Base-by-base conservation (phyloP, 306 rosid genomes). In the Pyrus communis region DNA sequence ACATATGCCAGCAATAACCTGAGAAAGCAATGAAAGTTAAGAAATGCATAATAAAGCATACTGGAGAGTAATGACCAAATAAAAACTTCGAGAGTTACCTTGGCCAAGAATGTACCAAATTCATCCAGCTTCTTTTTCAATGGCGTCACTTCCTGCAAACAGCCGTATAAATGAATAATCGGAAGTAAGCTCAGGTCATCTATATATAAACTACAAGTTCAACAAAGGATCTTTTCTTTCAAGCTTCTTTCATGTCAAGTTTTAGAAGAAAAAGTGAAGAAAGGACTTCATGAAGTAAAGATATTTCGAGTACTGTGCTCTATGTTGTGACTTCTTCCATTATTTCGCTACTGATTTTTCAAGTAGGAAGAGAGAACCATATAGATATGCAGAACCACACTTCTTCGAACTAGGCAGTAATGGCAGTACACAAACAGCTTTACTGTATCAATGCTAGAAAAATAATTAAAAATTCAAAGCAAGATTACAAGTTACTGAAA, bases 1-100 rank as follows among this genome's bases (percentile, higher is more conserved):
- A 63, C 98, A 95, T 69, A 95, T 95, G 75, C 97, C 98, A 69
- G 98, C 98, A 84, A 95, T 95, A 83, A 95, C 98, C 98, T 94
- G 85, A 72, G 43, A 71, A 72, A 72, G 82, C 27, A 70, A 28
- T 76, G 71, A 62, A 74, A 3, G 80, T 73, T 59, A 63, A 73
- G 60, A 71, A 79, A 71, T 23, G 59, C 43, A 64, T 4, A 31
- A 31, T 60, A 60, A 18, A 69, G 43, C 58, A 25, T 35, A 58
- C 67, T 28, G 17, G 31, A 77, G 33, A 66, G 27, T 49, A 66
- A 43, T 35, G 45, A 14, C 52, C 60, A 58, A 71, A 76, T 38
- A 25, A 54, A 71, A 68, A 73, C 61, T 35, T 76, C 61, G 78
- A 13, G 54, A 86, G 71, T 84, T 83, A 94, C 97, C 97, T 92